Evolutionary conservation across 768 basidiomycete genomes (phyloP).

Genomic region (Wakefieldia striispora): DNA sequence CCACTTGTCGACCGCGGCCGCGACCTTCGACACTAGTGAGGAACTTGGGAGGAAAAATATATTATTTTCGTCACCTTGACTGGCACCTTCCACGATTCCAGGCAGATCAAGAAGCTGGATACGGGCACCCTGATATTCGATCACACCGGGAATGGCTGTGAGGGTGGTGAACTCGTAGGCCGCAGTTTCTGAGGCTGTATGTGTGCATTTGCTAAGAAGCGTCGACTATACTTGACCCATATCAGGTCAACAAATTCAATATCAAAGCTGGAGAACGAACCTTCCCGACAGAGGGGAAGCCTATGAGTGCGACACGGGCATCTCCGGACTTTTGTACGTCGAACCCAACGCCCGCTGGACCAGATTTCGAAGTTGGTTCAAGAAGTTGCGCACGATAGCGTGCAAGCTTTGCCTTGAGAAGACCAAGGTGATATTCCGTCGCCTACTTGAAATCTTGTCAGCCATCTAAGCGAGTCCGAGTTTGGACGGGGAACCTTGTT

Average conservation of each 20-base stretch:
- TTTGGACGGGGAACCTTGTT: slow-evolving; percentile 67
- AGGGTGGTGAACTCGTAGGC: slow-evolving; percentile 96
- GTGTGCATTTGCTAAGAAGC: slow-evolving; percentile 85
- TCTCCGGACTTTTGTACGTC: slow-evolving; percentile 88
- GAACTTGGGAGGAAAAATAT: background rate
- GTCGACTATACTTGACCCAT: slow-evolving; percentile 60
- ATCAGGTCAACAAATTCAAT: slow-evolving; percentile 3
- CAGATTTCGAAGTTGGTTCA: slow-evolving; percentile 84
- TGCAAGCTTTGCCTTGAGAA: slow-evolving; percentile 92
- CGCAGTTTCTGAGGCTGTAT: slow-evolving; percentile 84
- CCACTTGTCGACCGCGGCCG: slow-evolving; percentile 94
- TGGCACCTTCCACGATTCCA: slow-evolving; percentile 93
- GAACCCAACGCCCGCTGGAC: slow-evolving; percentile 79
- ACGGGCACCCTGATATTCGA: slow-evolving; percentile 91
- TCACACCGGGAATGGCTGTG: slow-evolving; percentile 94
- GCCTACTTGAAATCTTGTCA: slow-evolving; percentile 49
- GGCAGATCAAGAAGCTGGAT: slow-evolving; percentile 95
- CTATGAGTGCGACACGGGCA: slow-evolving; percentile 88
- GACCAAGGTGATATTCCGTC: slow-evolving; percentile 91
- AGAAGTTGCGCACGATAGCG: slow-evolving; percentile 93
- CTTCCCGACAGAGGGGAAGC: slow-evolving; percentile 95
- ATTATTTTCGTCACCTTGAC: slow-evolving; percentile 49
- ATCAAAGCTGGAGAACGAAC: slow-evolving; percentile 28
- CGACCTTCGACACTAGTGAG: slow-evolving; percentile 45
- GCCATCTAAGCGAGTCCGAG: slow-evolving; percentile 5